phyloP scores from a whole-genome alignment of 2,329 filamentous ascomycete species.

The Geosmithia morbida region DNA sequence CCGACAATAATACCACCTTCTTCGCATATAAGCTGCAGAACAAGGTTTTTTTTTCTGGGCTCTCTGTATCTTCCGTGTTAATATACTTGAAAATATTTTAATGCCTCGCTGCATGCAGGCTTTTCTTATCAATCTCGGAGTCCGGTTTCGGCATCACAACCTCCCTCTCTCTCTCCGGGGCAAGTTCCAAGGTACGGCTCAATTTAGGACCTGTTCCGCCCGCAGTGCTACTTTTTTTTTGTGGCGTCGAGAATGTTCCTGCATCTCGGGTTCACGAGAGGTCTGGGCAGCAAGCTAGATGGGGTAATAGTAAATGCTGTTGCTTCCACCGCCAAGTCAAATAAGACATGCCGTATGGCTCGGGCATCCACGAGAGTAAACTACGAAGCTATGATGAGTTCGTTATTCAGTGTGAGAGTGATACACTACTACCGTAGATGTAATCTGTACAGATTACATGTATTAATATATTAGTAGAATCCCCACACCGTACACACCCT shows the following conservation, averaged over 20 bases:
- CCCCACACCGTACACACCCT: too few relatives aligned
- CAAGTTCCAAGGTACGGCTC: not conserved
- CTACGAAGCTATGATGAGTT: too few relatives aligned
- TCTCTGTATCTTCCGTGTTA: not conserved
- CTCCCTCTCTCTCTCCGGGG: too few relatives aligned
- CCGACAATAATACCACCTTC: not conserved
- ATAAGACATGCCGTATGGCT: not conserved
- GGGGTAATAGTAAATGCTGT: too few relatives aligned
- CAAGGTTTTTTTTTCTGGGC: not conserved
- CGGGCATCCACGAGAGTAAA: not conserved
- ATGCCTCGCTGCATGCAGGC: not conserved
- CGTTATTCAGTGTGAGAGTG: too few relatives aligned
- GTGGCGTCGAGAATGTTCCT: not conserved
- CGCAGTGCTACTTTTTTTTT: not conserved
- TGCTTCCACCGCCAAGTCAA: not conserved
- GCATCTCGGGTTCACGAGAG: not conserved
- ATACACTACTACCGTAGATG: too few relatives aligned
- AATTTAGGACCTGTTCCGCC: not conserved
- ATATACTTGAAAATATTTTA: not conserved
- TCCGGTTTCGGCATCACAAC: not conserved
- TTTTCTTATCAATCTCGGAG: not conserved
- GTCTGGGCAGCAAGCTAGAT: not conserved
- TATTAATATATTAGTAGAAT: too few relatives aligned
- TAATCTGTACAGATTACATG: too few relatives aligned
- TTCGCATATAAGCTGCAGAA: not conserved